Base-by-base conservation (phyloP, 129 eudicot species). In the Kitagawia praeruptora region DNA sequence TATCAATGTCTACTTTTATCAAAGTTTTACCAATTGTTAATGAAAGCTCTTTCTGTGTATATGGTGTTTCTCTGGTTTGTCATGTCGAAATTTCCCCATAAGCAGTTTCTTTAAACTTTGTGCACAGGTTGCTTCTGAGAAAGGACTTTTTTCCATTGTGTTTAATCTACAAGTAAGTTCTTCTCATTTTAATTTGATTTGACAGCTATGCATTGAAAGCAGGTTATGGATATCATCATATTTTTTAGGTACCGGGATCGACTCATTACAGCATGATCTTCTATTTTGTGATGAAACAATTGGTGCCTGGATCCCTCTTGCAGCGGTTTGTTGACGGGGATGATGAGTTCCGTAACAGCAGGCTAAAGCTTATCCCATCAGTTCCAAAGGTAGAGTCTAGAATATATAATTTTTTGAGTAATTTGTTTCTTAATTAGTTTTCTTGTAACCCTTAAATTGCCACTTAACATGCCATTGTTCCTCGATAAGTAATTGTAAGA, bases 301-400 rank as follows among this genome's bases (percentile, higher is more conserved):
- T 95, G 75, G 81, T 76, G 69, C 90, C 92, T 40, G 95, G 99
- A 49, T 92, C 99, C 79, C 97, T 95, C 53, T 80, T 92, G 88
- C 91, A 95, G 84, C 93, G 96, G 53, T 95, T 95, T 90, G 96
- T 95, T 41, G 99, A 95, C 69, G 99, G 99, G 70, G 99, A 95
- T 86, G 99, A 95, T 80, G 99, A 95, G 85, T 95, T 95, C 67
- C 99, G 99, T 48, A 95, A 92, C 79, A 92, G 97, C 82, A 86
- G 99, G 79, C 85, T 95, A 81, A 95, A 95, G 82, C 97, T 95
- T 82, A 95, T 95, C 80, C 99, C 99, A 39, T 90, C 96, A 40
- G 97, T 92, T 64, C 99, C 99, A 23, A 92, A 95, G 99, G 99
- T 94, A 89, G n/a, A 15, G 77, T 48, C 15, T 75, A 3, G n/a